Percentiles rank a stretch among this genome's conserved stretches.
These are phyloP conservation scores for Cercospora berteroae DNA, from an alignment of 2,329 filamentous ascomycete genomes.

Conservation along the genomic window DNA sequence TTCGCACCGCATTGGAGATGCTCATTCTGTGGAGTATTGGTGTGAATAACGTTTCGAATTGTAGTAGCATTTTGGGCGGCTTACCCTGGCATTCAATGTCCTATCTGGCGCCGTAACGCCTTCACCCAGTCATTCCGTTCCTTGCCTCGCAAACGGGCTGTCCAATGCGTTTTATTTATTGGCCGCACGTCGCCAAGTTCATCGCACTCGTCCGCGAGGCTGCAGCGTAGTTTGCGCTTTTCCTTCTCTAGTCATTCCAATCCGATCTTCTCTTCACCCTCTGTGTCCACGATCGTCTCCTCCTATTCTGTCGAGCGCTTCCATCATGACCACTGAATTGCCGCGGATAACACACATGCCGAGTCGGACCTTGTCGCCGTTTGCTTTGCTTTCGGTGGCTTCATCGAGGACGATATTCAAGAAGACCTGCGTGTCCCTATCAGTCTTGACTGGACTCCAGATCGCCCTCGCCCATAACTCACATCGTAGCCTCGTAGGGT, in stretches of 20 bases:
- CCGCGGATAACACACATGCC: constrained; percentile 80
- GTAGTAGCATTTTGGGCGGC: constrained; percentile 3
- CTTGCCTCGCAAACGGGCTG: not conserved
- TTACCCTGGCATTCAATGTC: constrained; percentile 12
- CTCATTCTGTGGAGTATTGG: not conserved
- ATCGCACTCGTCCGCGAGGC: not conserved
- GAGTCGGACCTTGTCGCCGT: constrained; percentile 82
- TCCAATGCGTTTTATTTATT: not conserved
- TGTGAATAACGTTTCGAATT: not conserved
- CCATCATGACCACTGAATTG: constrained; percentile 98
- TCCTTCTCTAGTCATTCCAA: not conserved
- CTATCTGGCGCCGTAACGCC: constrained; percentile 16
- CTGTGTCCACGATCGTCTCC: constrained; percentile 30
- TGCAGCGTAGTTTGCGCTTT: not conserved
- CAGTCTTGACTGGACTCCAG: not conserved
- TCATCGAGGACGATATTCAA: constrained; percentile 98
- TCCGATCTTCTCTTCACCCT: constrained; percentile 3
- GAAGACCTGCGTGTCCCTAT: constrained; percentile 68
- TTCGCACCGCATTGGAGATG: not conserved
- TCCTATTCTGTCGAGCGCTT: constrained; percentile 50
- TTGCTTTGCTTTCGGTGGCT: constrained; percentile 88
- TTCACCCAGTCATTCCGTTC: not conserved
- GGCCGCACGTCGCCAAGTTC: not conserved
- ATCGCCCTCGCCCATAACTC: constrained; percentile 38
- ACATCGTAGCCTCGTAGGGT: constrained; percentile 96